Evolutionary conservation across 441 rosid species (phyloP).

Genomic region (Pelargonium australe): DNA sequence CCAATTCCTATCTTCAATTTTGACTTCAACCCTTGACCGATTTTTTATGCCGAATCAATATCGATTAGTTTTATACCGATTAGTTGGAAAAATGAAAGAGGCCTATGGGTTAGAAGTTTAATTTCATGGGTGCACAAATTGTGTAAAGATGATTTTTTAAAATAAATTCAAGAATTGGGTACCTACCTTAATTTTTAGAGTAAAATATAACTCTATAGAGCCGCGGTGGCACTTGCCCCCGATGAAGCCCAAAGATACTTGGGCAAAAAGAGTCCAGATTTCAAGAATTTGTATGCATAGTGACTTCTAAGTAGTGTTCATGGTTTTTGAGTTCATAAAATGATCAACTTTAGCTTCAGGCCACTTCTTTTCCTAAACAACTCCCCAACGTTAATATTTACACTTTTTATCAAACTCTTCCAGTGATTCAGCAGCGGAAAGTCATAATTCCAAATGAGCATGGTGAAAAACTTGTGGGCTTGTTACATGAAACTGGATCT

Average conservation of each 20-base stretch:
- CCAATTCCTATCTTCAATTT: no score
- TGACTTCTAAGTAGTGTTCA: background rate
- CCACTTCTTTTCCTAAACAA: background rate
- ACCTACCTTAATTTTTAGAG: background rate
- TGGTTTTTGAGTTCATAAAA: background rate
- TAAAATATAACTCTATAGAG: no score
- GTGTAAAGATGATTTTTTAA: no score
- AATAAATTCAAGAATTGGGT: no score
- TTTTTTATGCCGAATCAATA: no score
- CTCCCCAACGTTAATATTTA: background rate
- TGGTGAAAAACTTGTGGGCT: conserved; percentile 69
- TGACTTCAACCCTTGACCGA: no score
- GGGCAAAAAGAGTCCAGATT: background rate
- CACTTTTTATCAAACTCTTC: background rate
- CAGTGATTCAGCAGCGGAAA: conserved; percentile 43
- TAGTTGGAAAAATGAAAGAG: no score
- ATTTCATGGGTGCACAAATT: no score
- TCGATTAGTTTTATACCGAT: no score
- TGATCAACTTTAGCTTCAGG: background rate
- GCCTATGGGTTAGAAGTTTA: no score
- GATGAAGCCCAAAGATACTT: background rate
- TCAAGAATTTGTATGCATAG: background rate
- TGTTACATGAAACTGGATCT: conserved; percentile 73
- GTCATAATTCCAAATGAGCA: conserved; percentile 44
- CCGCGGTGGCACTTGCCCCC: no score